A percentile compares a stretch with the other conserved stretches of the same genome.
Conservation (phyloP, 768 basidiomycete genomes). For the Leccinum imitatum region DNA sequence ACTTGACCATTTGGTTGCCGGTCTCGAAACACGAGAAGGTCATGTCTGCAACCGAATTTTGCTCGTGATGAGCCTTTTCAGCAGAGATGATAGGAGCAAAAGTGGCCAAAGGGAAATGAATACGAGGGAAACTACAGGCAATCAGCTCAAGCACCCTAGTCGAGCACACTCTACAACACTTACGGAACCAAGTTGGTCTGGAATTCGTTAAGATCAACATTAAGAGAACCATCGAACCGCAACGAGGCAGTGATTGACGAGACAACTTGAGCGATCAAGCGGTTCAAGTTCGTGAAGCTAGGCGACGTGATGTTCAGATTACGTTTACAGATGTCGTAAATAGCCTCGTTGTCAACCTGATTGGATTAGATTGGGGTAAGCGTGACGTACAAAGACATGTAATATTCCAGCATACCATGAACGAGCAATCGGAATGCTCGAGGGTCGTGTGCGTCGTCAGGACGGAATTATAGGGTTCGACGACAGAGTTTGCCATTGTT, state of each 20-base stretch:
- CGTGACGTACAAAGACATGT: conserved; percentile 1
- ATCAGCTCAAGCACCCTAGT: not conserved
- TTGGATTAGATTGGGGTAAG: conserved; percentile 7
- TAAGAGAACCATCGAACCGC: conserved; percentile 62
- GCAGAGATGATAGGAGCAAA: conserved; percentile 93
- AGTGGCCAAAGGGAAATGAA: conserved; percentile 97
- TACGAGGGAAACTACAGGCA: conserved; percentile 81
- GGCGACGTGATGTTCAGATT: conserved; percentile 85
- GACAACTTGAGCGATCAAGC: conserved; percentile 97
- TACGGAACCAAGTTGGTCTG: conserved; percentile 98
- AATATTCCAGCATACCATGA: conserved; percentile 67
- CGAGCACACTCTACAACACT: conserved; percentile 34
- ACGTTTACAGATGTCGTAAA: conserved; percentile 80
- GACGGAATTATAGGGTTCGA: conserved; percentile 97
- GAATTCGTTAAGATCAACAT: conserved; percentile 91
- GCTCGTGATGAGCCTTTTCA: conserved; percentile 94
- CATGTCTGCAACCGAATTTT: conserved; percentile 98
- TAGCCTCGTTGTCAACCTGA: conserved; percentile 82
- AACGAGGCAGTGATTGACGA: conserved; percentile 95
- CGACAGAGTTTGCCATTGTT: conserved; percentile 89
- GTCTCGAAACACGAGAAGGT: conserved; percentile 87
- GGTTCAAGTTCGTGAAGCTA: conserved; percentile 92
- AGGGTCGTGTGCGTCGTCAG: conserved; percentile 97
- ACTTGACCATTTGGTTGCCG: conserved; percentile 79
- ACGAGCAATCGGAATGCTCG: conserved; percentile 98